Percentiles rank a stretch among this genome's conserved stretches.
phyloP scores from a whole-genome alignment of 306 rosid genomes.

The Prunus davidiana region DNA sequence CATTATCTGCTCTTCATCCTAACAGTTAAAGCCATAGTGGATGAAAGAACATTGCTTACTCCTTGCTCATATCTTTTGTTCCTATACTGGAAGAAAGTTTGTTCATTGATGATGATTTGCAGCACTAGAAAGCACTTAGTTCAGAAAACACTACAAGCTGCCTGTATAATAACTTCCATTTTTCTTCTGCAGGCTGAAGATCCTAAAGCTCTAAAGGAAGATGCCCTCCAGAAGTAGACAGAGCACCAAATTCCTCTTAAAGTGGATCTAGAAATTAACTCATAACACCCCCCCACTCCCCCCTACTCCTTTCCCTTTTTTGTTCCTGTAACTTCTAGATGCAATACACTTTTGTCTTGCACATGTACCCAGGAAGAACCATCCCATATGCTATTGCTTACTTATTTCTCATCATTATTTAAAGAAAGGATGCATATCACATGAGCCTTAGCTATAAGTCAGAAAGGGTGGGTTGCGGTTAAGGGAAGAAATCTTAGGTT shows the following conservation, averaged over 20 bases:
- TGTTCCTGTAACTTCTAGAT: background rate
- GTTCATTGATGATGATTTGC: background rate
- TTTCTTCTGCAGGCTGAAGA: conserved; percentile 41
- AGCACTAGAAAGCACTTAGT: background rate
- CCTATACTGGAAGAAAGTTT: background rate
- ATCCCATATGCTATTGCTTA: background rate
- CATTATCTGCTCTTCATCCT: background rate
- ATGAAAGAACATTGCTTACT: background rate
- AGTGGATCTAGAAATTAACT: conserved; percentile 20
- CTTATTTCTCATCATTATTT: conserved; percentile 8
- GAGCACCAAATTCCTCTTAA: conserved; percentile 10
- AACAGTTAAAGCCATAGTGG: background rate
- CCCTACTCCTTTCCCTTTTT: background rate
- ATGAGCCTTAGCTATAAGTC: background rate
- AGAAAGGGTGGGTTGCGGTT: background rate
- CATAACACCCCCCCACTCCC: background rate
- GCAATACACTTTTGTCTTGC: conserved; percentile 10
- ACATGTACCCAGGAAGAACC: conserved; percentile 5
- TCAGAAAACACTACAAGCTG: background rate
- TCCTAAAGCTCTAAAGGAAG: conserved; percentile 36
- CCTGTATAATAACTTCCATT: background rate
- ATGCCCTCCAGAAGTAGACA: conserved; percentile 7
- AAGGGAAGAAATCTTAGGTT: background rate
- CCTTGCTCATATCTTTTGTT: background rate
- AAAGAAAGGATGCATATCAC: background rate